These are phyloP conservation scores for Microdochium bolleyi DNA, from an alignment of 2,329 filamentous ascomycete species.

Conservation along the genomic window DNA sequence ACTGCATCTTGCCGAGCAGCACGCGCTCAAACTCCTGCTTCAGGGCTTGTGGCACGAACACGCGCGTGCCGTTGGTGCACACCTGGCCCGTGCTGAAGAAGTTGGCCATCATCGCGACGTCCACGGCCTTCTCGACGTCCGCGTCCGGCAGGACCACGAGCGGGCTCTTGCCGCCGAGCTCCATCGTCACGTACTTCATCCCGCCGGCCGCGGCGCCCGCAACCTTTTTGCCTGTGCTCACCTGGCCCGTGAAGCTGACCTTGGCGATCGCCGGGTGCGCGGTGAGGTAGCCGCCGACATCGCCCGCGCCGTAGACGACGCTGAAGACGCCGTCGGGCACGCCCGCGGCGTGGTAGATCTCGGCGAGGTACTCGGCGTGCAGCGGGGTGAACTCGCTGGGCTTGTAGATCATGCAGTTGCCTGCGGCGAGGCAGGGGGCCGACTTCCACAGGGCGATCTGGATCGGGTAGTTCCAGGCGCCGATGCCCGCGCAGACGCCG, in stretches of 20 bases:
- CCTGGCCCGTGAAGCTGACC: constrained; percentile 85
- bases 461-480: constrained; percentile 88
- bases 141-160: constrained; percentile 75
- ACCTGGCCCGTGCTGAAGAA: constrained; percentile 89
- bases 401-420: constrained; percentile 89
- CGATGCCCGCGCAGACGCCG: constrained; percentile 80
- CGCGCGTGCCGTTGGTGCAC: constrained; percentile 85
- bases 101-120: constrained; percentile 89
- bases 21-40: constrained; percentile 60
- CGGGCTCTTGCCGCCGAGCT: constrained; percentile 82
- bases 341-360: constrained; percentile 71
- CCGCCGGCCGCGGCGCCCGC: constrained; percentile 64
- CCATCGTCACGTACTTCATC: constrained; percentile 91
- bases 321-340: constrained; percentile 81
- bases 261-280: constrained; percentile 68
- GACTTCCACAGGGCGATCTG: constrained; percentile 90
- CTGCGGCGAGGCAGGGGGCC: constrained; percentile 74
- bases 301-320: constrained; percentile 72
- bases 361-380: constrained; percentile 68
- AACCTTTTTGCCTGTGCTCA: constrained; percentile 75
- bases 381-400: constrained; percentile 81
- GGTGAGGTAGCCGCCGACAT: constrained; percentile 69
- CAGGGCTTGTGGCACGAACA: constrained; percentile 66
- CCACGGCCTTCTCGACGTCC: constrained; percentile 70
- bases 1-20: constrained; percentile 61